phyloP scores from a whole-genome alignment of 192 early-diverging fungal genomes.

The Dimargaris verticillata region DNA sequence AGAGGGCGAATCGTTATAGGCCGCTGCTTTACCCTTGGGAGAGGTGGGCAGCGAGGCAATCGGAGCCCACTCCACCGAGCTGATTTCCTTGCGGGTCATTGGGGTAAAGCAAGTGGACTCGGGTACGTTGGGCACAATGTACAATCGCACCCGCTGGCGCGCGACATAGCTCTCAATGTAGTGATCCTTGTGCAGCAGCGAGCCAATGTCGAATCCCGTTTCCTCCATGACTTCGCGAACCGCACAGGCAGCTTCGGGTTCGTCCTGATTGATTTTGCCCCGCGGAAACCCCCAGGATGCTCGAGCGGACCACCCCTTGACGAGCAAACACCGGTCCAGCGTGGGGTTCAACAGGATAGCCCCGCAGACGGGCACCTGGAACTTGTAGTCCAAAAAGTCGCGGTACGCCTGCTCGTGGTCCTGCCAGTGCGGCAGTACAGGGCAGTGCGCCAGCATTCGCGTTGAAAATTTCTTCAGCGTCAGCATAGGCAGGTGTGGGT shows the following conservation, averaged over 20 bases:
- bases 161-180: constrained; percentile 77
- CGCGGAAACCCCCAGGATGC: constrained; percentile 97
- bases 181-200: constrained; percentile 51
- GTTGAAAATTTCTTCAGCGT: constrained; percentile 70
- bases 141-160: constrained; percentile 79
- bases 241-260: constrained; percentile 72
- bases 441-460: constrained; percentile 79
- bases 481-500: constrained; percentile 63
- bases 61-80: constrained; percentile 72
- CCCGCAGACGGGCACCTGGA: constrained; percentile 90
- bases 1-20: no score
- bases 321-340: constrained; percentile 72
- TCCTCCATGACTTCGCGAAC: constrained; percentile 90
- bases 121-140: constrained; percentile 75
- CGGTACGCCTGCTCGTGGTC: constrained; percentile 79
- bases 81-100: constrained; percentile 86
- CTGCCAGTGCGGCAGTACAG: constrained; percentile 75
- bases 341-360: constrained; percentile 80
- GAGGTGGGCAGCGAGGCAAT: no score
- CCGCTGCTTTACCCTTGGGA: no score
- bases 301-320: constrained; percentile 80
- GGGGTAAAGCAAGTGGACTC: constrained; percentile 68
- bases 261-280: constrained; percentile 97
- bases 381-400: constrained; percentile 90
- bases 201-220: constrained; percentile 78